Evolutionary conservation across 2,329 filamentous ascomycete genomes (phyloP), one percentile per base, ranked within the genome.

Genomic region (Coccinonectria pachysandricola): DNA sequence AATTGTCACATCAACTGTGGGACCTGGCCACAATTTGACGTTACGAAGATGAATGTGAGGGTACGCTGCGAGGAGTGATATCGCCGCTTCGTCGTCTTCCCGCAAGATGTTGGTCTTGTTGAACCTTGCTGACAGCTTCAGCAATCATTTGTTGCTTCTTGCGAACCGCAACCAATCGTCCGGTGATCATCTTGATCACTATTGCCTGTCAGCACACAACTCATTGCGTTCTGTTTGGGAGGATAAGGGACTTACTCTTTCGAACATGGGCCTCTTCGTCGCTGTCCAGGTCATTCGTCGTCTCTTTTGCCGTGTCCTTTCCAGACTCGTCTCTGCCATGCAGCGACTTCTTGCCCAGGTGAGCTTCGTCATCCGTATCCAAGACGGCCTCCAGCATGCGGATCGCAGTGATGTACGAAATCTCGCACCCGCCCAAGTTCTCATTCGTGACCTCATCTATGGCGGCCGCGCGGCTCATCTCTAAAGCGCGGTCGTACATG

Each of bases 401-500:
- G 39, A 96, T 86, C 1, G 91, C 87, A 1, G 91, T 96, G 28
- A 84, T 70, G 50, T 98, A 98, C 11, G 86, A 87, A 14, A 94
- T 76, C 49, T 96, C 87, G 49, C 88, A 96, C 10, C 86, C 85
- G 1, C 65, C 59, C 13, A 96, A 63, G 52, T 96, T 87, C 36
- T 91, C 83, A 31, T 88, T 86, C 2, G 91, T 85, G 25, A 98
- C 81, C 57, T 98, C 91, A 44, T 93, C 92, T 48, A 96, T 91
- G 6, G 91, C 91, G 6, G 91, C 88, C 4, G 83, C 76, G 27
- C 86, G 76, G 52, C 86, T 95, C 91, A 98, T 96, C 53, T 98
- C 91, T 12, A 96, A 63, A 1, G 91, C 91, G 23, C 91, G 82
- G 43, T 98, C 91, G 50, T 95, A 98, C 86, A 98, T 95, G 23